Base-by-base conservation (phyloP, 2,329 filamentous ascomycete genomes). In the Alternaria alternata region DNA sequence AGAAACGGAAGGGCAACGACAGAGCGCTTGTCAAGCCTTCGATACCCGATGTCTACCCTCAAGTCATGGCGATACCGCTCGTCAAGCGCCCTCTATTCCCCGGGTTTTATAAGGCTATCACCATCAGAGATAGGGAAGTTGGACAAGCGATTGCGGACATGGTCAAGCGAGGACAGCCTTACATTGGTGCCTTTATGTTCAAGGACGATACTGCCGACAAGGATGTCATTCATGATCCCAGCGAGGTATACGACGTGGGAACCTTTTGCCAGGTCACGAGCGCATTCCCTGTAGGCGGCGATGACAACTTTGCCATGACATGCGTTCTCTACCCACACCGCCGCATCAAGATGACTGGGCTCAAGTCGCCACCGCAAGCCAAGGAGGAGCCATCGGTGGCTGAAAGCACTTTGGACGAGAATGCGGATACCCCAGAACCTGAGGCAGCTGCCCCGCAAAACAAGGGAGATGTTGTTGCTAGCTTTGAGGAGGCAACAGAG, bases 231-330 rank as follows among this genome's bases (percentile, higher is more conserved):
- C 91, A 94, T 66, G 94, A 90, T 66, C 84, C 91, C 28, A 91
- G 94, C 63, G 95, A 99, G 72, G 94, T 99, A 30, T 92, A 99
- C 79, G 93, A 97, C 68, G 92, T 96, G 16, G 95, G 95, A 63
- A 95, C 97, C 2, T 99, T 99, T 78, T 96, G 95, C 48, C 95
- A 99, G 77, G 94, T 99, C 66, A 99, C 95, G 1, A 97, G 94
- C 75, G 92, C 93, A 3, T 98, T 98, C 75, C 94, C 95, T 16
- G 91, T 95, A 3, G 88, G 92, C 63, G 62, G 66, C 3, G 93
- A 93, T 14, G 93, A 96, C 70, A 91, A 94, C 66, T 89, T 89
- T 51, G 91, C 90, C 57, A 83, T 99, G 71, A 98, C 95, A 5
- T 94, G 94, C 24, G 96, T 99, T 39, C 84, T 99, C 18, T 99